Base-by-base conservation (phyloP, 2,329 filamentous ascomycete species). In the Xylariaceae sp. region DNA sequence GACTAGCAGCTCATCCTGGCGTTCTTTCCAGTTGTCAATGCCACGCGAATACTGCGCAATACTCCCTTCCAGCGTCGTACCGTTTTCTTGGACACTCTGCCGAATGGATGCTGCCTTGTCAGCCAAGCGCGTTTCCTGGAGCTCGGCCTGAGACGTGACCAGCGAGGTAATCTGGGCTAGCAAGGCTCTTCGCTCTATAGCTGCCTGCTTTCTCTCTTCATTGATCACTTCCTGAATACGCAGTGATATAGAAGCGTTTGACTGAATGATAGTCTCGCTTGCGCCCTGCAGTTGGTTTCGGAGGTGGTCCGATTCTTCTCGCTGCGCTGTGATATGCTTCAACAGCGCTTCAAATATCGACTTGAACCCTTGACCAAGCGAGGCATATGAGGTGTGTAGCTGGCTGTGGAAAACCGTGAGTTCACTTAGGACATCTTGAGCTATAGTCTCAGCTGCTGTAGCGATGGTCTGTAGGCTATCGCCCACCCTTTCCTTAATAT, bases 321-420 rank as follows among this genome's bases (percentile, higher is more conserved):
- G 86, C 60, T 97, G 91, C 9, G 80, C 73, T 29, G 80, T 78
- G 41, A 96, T 74, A 52, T 89, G 83, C 48, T 76, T 79, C 37
- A 87, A 73, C 37, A 96, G 73, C 11, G 87, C 83, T 50, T 95
- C 89, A 52, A 97, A 95, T 18, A 91, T 78, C 4, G 71, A 69
- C 61, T 91, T 94, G 69, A 95, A 89, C 52, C 97, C 89, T 45
- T 83, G 83, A 8, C 89, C 89, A 2, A 97, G 76, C 1, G 79
- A 76, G 51, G 83, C 85, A 62, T 95, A 96, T 0, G 91, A 96
- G 11, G 79, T 69, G 55, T 95, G 89, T 22, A 97, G 76, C 71
- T 91, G 82, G 37, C 73, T 78, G 62, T 96, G 89, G 56, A 97
- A 94, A n/a, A 78, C 76, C 24, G 81, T 78, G 45, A 98, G 76